Base-by-base conservation (phyloP, 306 rosid genomes). In the Fagus sylvatica region DNA sequence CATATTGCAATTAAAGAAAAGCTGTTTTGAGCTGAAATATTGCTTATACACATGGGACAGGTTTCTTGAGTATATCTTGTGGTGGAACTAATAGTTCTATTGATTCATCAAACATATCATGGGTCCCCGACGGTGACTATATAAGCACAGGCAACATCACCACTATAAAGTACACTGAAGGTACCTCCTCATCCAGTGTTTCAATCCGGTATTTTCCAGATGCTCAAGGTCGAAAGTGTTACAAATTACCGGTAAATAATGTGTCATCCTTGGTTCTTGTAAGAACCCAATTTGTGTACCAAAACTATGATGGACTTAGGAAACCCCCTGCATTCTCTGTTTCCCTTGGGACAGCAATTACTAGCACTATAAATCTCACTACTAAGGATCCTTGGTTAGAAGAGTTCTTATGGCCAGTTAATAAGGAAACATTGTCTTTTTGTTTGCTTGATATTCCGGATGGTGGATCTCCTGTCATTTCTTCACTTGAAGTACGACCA, bases 11-110 rank as follows among this genome's bases (percentile, higher is more conserved):
- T 22, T 22, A 71, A 34, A 36, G 59, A 17, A 76, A 59, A 30
- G 12, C 62, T 37, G 48, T 62, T 40, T 17, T 34, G 37, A 39
- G 57, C 54, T 28, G 16, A 7, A 60, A 70, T 3, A 19, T 75
- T 82, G 65, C 81, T 79, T n/a, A 51, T 51, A 66, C 78, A 59
- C 67, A 51, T 75, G 84, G 46, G 17, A 78, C 97, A 92, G 97
- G 91, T 80, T 94, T 94, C 85, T 71, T 94, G 85, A 94, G 98
- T 84, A 82, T 94, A 65, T 81, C 95, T 77, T 94, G 98, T 83
- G 98, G 98, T 76, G 97, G 92, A 86, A 87, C 64, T 64, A 77
- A 78, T 37, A 86, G 84, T 72, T 88, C 87, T 84, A 80, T 41
- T 40, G 97, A 94, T 82, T 76, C 91, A 69, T 84, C 77, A 4